Evolutionary conservation across 1,139 yeast species (phyloP), one percentile per base, ranked within the genome.

Genomic region (Kurtzmaniella quercitrusa): DNA sequence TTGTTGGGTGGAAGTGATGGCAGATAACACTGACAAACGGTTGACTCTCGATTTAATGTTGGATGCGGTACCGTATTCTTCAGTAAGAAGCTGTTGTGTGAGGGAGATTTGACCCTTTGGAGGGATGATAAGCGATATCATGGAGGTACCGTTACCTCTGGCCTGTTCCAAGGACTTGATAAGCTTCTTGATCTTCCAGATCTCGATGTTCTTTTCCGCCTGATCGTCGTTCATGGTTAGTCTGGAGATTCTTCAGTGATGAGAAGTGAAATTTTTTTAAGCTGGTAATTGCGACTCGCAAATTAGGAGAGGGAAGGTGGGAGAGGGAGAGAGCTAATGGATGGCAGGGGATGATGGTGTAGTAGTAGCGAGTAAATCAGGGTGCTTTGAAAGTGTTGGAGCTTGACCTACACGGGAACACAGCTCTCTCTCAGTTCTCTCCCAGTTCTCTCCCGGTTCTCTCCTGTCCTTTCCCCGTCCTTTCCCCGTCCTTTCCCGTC

Each of bases 31-130:
- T 34, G 97, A 89, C 58, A 89, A 75, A 70, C 98, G 80, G 73
- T 93, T 93, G 46, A 93, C 98, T 65, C 98, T 86, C 33, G 98
- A 91, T 68, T 93, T 93, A 66, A 93, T 93, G 65, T 93, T 93
- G 40, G 97, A 89, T 3, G 98, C 98, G 16, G 98, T 93, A 66
- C 98, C 98, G 68, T 90, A 91, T 74, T 93, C 98, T 73, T 93
- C 98, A 7, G 97, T 88, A 69, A 93, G 78, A 93, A 88, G 85
- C 71, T 88, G 91, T 61, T 85, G 91, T 49, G 79, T 80, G 58
- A 89, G 79, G 14, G 98, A 78, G 58, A 93, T 85, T 69, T 93
- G 98, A 46, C 95, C 94, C 63, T 81, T 85, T 56, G 98, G 98
- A 39, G 98, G 95, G 52, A 93, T 88, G 58, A 93, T 87, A 64